Base-by-base conservation (phyloP, 2,329 filamentous ascomycete species). In the Penicillium sp. region DNA sequence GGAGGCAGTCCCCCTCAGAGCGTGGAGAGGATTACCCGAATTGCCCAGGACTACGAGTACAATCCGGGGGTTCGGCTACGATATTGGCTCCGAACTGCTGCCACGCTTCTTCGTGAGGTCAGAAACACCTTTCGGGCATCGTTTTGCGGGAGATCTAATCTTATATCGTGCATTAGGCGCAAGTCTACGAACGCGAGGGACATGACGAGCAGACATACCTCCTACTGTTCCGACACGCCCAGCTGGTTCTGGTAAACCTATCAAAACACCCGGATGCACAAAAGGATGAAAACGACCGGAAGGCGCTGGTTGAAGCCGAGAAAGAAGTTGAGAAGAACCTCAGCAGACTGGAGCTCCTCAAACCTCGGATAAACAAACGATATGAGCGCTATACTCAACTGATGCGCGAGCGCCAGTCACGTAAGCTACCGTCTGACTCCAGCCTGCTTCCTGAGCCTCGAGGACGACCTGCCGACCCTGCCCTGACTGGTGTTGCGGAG, bases 141-240 rank as follows among this genome's bases (percentile, higher is more conserved):
- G n/a, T 23, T 7, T 7, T 23, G 11, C 21, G 21, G 11, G 11
- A 7, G 21, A 23, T 7, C 21, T 23, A 11, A 33, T 20, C 17
- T 11, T 17, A 21, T 20, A 21, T 18, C 9, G 21, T 11, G 7
- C 16, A 31, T 9, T 58, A 96, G 87, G 90, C 88, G 14, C 76
- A 80, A 36, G 87, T 91, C 54, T 95, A 95, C 61, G 78, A 93
- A 57, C 78, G 79, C 28, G 91, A 97, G 65, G 84, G 84, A 57
- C 90, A 96, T 66, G 81, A 88, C 50, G 81, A 89, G 55, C 85
- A 93, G 59, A 87, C 91, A 4, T 98, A 94, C 64, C 78, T 96
- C 39, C 81, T 97, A 43, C 79, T 94, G n/a, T 87, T 93, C 62
- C 83, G 93, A 53, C 89, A 94, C 68, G 88, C 88, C 7, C 77